Percentiles rank a stretch among this genome's conserved stretches.
Conservation (phyloP, 1,284 basidiomycete species). For the Fomes fomentarius region DNA sequence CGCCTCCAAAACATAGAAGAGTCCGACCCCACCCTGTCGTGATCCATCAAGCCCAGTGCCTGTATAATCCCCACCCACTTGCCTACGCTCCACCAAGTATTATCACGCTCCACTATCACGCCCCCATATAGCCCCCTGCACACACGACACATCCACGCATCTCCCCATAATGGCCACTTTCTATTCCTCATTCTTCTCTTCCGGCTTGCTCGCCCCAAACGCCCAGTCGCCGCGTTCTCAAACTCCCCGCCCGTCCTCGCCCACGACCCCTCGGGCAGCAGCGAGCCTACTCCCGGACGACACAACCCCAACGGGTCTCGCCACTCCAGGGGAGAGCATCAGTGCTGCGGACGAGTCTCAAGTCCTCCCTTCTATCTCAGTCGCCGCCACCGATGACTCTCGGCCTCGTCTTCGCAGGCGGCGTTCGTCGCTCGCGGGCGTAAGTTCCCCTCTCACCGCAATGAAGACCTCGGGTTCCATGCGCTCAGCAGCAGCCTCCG, state of each 20-base stretch:
- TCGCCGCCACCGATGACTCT: constrained; percentile 16
- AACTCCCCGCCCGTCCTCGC: constrained; percentile 36
- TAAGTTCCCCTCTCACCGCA: constrained; percentile 29
- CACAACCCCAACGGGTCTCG: constrained; percentile 39
- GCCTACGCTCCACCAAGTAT: constrained; percentile 12
- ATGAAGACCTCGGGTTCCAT: constrained; percentile 26
- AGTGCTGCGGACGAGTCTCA: constrained; percentile 13
- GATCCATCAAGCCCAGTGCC: background rate
- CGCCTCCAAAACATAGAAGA: background rate
- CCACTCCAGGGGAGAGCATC: constrained; percentile 3
- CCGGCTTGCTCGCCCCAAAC: constrained; percentile 52
- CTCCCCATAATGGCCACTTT: constrained; percentile 39
- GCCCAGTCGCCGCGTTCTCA: constrained; percentile 27
- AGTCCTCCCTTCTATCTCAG: constrained; percentile 22
- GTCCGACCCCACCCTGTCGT: background rate
- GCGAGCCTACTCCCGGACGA: constrained; percentile 32
- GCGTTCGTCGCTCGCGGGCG: constrained; percentile 31
- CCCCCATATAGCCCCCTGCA: background rate
- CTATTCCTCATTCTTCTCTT: constrained; percentile 65
- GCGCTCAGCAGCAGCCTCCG: constrained; percentile 20
- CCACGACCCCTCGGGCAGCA: constrained; percentile 35
- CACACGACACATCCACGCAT: background rate
- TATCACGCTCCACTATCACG: constrained; percentile 12
- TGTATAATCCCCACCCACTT: background rate
- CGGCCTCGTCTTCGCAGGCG: constrained; percentile 33